Base-by-base conservation (phyloP, 495 filamentous ascomycete species). In the Pyrenula massariospora region DNA sequence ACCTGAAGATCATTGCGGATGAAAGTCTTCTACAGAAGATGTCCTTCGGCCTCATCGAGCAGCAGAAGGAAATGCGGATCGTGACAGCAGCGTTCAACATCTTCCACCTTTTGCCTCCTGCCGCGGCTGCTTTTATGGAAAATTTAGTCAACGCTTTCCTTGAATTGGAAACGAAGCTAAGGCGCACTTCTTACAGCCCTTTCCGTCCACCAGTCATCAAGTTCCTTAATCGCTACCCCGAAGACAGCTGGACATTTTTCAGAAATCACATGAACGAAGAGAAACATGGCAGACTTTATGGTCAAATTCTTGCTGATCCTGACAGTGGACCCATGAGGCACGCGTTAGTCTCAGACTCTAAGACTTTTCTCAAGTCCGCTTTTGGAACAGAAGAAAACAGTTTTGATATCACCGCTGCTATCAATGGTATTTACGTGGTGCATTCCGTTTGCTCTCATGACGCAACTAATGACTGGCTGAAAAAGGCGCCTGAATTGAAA, bases 51-150 rank as follows among this genome's bases (percentile, higher is more conserved):
- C 81, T 96, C 56, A 86, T 97, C 50, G 94, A 97, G 66, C 91
- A 96, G 63, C 88, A 90, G 63, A 80, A 78, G 20, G 82, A 87
- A 50, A 94, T 97, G 84, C 92, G 91, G 66, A 86, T 97, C 48
- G 87, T 97, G 53, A 85, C 89, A 2, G 87, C 91, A 0, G 92
- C 95, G 21, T 86, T 99, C 64, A 91, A 96, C 63, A 91, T 97
- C 54, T 99, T 97, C 70, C 91, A 99, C 64, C 81, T 97, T 8
- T 73, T 99, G 1, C 93, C 93, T 0, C 78, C 89, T 0, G 88
- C 90, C 10, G 93, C 93, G 12, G 87, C 88, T 48, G 80, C 86
- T 11, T 99, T 97, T 68, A 90, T 97, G 72, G 87, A 90, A 50
- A 78, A 85, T 25, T 80, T 97, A 20, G 84, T 97, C 55, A 85